Evolutionary conservation across 192 early-diverging fungal genomes (phyloP).

Genomic region (Coemansia sp.): DNA sequence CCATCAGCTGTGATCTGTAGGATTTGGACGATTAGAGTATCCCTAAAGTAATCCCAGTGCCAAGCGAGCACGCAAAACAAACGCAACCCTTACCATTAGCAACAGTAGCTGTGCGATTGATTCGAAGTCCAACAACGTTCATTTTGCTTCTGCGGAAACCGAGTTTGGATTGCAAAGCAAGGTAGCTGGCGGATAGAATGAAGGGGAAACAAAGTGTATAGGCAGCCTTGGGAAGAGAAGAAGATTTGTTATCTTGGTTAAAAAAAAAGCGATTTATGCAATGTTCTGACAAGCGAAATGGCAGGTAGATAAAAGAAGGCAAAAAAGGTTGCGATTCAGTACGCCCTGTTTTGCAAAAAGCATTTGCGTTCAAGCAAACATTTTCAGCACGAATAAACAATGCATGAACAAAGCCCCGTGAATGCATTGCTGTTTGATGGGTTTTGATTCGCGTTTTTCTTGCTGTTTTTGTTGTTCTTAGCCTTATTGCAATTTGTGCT

Average conservation of each 20-base stretch:
- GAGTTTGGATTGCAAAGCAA: neutral
- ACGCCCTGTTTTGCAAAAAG: no score
- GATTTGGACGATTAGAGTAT: no score
- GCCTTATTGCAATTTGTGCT: neutral
- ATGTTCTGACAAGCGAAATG: no score
- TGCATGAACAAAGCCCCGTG: no score
- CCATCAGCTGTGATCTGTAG: neutral
- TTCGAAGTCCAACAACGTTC: conserved; percentile 36
- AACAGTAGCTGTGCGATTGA: conserved; percentile 13
- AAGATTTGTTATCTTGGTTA: neutral
- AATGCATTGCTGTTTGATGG: neutral
- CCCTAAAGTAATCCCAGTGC: no score
- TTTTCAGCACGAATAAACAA: no score
- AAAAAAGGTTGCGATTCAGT: no score
- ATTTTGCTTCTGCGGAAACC: conserved; percentile 10
- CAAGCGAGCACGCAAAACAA: neutral
- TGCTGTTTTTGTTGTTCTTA: neutral
- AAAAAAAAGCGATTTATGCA: neutral
- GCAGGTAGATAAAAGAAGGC: no score
- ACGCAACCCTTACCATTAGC: conserved; percentile 22
- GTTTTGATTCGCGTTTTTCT: neutral
- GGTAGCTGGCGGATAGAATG: neutral
- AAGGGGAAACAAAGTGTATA: neutral
- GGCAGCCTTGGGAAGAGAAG: neutral
- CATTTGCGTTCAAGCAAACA: no score